Evolutionary conservation across 2,329 filamentous ascomycete species (phyloP).

Genomic region (Claviceps citrina): DNA sequence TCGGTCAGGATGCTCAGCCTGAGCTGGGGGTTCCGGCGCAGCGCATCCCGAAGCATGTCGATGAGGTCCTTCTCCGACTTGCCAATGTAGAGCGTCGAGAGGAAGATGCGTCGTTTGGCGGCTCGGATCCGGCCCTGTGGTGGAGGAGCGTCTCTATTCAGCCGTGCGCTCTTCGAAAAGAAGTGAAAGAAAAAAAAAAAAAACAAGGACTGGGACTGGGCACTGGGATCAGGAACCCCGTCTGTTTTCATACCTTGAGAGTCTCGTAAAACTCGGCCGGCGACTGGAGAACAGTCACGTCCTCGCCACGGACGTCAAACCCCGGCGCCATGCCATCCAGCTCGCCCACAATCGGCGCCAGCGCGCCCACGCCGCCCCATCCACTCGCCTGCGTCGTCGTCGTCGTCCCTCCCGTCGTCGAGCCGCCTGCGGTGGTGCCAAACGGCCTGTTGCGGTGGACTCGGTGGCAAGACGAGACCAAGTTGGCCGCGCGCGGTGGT

Average conservation of each 20-base stretch:
- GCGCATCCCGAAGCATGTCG: constrained; percentile 56
- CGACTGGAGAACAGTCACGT: constrained; percentile 63
- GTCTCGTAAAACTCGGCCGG: constrained; percentile 85
- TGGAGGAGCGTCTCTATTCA: not conserved
- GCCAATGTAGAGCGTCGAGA: constrained; percentile 95
- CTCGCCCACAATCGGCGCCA: constrained; percentile 48
- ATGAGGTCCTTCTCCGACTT: constrained; percentile 86
- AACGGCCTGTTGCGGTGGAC: too few species aligned
- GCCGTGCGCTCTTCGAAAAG: not conserved
- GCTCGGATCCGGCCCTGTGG: constrained; percentile 60
- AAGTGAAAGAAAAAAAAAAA: too few species aligned
- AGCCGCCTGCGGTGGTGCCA: constrained; percentile 27
- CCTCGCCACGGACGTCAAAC: constrained; percentile 68
- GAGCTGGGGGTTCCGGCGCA: constrained; percentile 59
- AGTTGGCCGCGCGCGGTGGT: constrained; percentile 8
- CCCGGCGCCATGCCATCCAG: constrained; percentile 81
- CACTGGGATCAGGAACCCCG: too few species aligned
- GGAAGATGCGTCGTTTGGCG: constrained; percentile 66
- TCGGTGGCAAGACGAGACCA: too few species aligned
- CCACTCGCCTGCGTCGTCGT: constrained; percentile 14
- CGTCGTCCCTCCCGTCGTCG: constrained; percentile 19
- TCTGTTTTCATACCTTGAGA: constrained; percentile 55
- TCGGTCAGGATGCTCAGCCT: constrained; percentile 84
- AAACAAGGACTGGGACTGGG: too few species aligned
- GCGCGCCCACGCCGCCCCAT: constrained; percentile 19